phyloP scores from a whole-genome alignment of 2,329 filamentous ascomycete species.

The Moelleriella libera region DNA sequence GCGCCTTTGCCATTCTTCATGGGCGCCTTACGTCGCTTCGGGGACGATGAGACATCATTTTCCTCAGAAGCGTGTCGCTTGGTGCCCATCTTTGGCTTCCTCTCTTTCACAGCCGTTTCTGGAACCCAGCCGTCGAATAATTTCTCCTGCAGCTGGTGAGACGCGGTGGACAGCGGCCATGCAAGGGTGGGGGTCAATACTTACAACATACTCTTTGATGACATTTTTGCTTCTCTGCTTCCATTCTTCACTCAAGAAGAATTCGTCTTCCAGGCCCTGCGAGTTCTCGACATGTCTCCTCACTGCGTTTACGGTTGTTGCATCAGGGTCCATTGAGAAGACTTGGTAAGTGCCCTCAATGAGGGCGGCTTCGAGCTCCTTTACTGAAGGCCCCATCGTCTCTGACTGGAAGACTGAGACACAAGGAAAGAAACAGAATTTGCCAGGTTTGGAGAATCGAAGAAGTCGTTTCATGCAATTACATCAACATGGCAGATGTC shows the following conservation, averaged over 20 bases:
- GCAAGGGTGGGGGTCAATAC: constrained; percentile 11
- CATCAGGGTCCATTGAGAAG: constrained; percentile 27
- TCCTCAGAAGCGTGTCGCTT: constrained; percentile 21
- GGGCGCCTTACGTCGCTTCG: constrained; percentile 1
- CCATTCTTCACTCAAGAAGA: constrained; percentile 36
- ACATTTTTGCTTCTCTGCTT: constrained; percentile 42
- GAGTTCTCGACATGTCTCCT: constrained; percentile 36
- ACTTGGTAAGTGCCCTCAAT: constrained; percentile 30
- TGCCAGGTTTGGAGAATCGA: too few species aligned
- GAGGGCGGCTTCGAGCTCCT: constrained; percentile 30
- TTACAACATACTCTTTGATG: constrained; percentile 41
- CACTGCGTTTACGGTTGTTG: constrained; percentile 41
- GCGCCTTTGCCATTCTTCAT: constrained; percentile 12
- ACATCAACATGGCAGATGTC: too few species aligned
- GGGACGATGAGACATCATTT: constrained; percentile 12
- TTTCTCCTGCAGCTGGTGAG: constrained; percentile 15
- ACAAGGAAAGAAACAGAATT: too few species aligned
- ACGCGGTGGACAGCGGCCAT: neutral
- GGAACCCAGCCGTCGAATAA: constrained; percentile 21
- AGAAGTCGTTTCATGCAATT: too few species aligned
- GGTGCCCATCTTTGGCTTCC: constrained; percentile 11
- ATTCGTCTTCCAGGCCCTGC: constrained; percentile 32
- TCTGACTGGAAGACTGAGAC: neutral
- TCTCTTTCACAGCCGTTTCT: constrained; percentile 12
- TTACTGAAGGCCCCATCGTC: constrained; percentile 17